Evolutionary conservation across 2,329 filamentous ascomycete species (phyloP), one percentile per base, ranked within the genome.

Genomic region (Ceratocystis destructans): DNA sequence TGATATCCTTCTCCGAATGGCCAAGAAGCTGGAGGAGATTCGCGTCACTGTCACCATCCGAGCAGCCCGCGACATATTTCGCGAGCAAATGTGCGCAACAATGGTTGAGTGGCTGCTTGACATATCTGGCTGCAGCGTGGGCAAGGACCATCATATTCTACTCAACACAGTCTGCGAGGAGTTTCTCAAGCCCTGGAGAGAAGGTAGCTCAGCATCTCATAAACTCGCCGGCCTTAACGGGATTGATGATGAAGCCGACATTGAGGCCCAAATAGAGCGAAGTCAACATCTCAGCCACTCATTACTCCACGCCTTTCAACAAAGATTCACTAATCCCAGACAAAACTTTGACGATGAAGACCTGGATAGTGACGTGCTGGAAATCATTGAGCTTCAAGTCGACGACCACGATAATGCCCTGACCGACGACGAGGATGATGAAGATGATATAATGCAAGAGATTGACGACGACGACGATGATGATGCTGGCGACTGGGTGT

Each of bases 71-170:
- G 94, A 99, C 76, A 97, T 91, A 0, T 99, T 97, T 77, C 84
- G 94, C 68, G 94, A 99, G 74, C 89, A 97, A 74, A 99, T 99
- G 95, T 96, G 92, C 71, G 91, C 89, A n/a, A 90, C 91, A 17
- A 93, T 99, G 69, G 88, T 99, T 65, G 92, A 96, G 71, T 99
- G 95, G 95, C 82, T 99, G 22, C 83, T 87, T 64, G 95, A 99
- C 75, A 95, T 99, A 71, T 84, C 91, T 6, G 91, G 91, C 37
- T 96, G 92, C 75, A 88, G 85, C 64, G 88, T 96, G 61, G 90
- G 90, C 1, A 80, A 84, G 41, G 90, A 99, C 72, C 83, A 86
- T 69, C 81, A 89, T 68, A 85, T 97, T 20, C 79, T 99, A 55
- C 84, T 91, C 46, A 86, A 85, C 64, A 85, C 88, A 5, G 84